Evolutionary conservation across 495 filamentous ascomycete species (phyloP), one percentile per base, ranked within the genome.

Genomic region (Aspergillus panamensis): DNA sequence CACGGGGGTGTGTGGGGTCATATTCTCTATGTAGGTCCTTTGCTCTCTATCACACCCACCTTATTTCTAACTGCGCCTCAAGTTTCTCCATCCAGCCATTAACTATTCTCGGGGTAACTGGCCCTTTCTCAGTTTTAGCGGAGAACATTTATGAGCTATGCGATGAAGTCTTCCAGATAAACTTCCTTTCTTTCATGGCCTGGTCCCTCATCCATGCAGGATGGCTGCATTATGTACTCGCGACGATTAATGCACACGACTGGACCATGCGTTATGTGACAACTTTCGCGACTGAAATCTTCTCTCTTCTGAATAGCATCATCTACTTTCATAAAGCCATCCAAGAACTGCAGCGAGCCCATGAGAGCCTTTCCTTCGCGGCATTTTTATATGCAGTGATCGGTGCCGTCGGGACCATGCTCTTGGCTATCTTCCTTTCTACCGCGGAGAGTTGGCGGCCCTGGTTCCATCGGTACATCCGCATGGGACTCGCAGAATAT

Each of bases 261-360:
- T 90, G 84, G 84, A 88, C 86, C 2, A 90, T 90, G 87, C 78
- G 82, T 53, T 89, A 90, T 63, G 87, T 90, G 20, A 90, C 87
- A 0, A 87, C 78, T 6, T 89, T 89, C 62, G 83, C 79, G 25
- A 86, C 82, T 14, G 86, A 90, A 63, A 86, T 88, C 20, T 89
- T 89, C 65, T 85, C 84, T 1, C 80, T 89, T 0, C 70, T 89
- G 3, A 89, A 89, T 67, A 85, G 82, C 62, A 80, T 89, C 54
- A 90, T 90, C 58, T 90, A 90, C 67, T 88, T 90, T 65, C 83
- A 88, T 62, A 89, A 89, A 67, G 86, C 87, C 21, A 74, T 87
- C 21, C 85, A 88, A 64, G 86, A 89, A 62, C 78, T 88, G 0
- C 70, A 88, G 63, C 72, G 86, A 53, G 81, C 81, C 31, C 84